Conservation (phyloP, 495 filamentous ascomycete genomes). For the Trypethelium eluteriae region DNA sequence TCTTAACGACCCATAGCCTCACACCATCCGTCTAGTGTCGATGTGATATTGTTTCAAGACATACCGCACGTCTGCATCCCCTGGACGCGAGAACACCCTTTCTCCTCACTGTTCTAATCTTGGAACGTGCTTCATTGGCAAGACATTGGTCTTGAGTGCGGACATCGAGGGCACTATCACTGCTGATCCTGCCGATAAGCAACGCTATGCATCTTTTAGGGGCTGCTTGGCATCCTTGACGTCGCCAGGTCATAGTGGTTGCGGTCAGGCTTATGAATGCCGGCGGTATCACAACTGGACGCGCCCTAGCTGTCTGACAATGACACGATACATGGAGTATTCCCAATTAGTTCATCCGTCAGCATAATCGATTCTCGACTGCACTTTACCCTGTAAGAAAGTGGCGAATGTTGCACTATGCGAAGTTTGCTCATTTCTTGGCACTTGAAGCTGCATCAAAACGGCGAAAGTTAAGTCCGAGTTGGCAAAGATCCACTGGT, state of each 20-base stretch:
- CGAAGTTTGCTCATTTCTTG: not conserved
- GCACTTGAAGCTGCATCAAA: not conserved
- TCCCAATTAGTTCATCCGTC: slow-evolving; percentile 4
- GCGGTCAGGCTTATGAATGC: not conserved
- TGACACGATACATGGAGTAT: not conserved
- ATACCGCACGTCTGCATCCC: not conserved
- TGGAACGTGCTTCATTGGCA: not conserved
- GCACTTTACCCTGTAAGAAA: slow-evolving; percentile 1
- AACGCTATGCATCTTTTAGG: slow-evolving; percentile 2
- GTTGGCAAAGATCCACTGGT: not conserved
- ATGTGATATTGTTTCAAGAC: not conserved
- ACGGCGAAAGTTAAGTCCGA: not conserved
- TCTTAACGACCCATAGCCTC: not conserved
- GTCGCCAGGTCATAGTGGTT: not conserved
- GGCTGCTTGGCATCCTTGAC: slow-evolving; percentile 8
- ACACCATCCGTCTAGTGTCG: slow-evolving; percentile 2
- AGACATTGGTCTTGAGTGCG: slow-evolving; percentile 3
- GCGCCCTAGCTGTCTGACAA: not conserved
- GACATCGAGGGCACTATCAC: not conserved
- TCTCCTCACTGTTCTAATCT: not conserved
- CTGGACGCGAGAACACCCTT: not conserved
- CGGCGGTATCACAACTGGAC: not conserved
- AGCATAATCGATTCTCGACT: not conserved
- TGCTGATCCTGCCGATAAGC: not conserved
- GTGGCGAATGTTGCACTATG: not conserved